Evolutionary conservation across 2,329 filamentous ascomycete species (phyloP).

Genomic region (Diaporthe velutina): DNA sequence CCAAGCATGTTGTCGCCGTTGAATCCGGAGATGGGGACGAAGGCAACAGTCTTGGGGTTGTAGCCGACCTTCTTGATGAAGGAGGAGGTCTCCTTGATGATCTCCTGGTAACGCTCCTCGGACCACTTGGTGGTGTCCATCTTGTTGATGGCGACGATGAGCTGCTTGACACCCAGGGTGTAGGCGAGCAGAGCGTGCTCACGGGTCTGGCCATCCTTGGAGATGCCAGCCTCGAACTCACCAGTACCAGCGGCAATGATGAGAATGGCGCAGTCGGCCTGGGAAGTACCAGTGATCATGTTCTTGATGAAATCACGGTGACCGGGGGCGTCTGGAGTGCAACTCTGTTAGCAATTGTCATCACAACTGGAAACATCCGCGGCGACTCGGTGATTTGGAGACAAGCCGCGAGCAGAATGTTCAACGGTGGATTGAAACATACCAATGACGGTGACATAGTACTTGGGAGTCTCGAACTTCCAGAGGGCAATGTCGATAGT

Average conservation of each 20-base stretch:
- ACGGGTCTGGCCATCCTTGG: conserved; percentile 99
- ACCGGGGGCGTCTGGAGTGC: conserved; percentile 84
- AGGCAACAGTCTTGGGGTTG: conserved; percentile 98
- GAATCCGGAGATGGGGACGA: conserved; percentile 99
- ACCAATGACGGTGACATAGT: conserved; percentile 98
- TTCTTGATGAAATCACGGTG: conserved; percentile 99
- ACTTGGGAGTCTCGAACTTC: conserved; percentile 99
- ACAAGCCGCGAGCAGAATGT: neutral
- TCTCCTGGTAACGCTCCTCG: conserved; percentile 96
- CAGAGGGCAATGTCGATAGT: conserved; percentile 99
- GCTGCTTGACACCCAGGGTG: conserved; percentile 99
- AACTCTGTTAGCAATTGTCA: conserved; percentile 41
- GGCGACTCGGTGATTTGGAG: neutral
- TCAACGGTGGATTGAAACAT: conserved; percentile 53
- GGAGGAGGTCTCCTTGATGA: conserved; percentile 99
- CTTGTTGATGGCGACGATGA: conserved; percentile 99
- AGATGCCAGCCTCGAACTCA: conserved; percentile 99
- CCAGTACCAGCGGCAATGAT: conserved; percentile 99
- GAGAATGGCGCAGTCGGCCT: conserved; percentile 99
- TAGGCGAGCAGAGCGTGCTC: conserved; percentile 99
- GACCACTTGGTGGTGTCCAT: conserved; percentile 99
- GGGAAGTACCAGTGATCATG: conserved; percentile 99
- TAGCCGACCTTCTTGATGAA: conserved; percentile 99
- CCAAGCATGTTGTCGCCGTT: conserved; percentile 99
- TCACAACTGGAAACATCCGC: conserved; percentile 16